Evolutionary conservation across 179 eudicot species (phyloP), one percentile per base, ranked within the genome.

Genomic region (Drosera spatulata): DNA sequence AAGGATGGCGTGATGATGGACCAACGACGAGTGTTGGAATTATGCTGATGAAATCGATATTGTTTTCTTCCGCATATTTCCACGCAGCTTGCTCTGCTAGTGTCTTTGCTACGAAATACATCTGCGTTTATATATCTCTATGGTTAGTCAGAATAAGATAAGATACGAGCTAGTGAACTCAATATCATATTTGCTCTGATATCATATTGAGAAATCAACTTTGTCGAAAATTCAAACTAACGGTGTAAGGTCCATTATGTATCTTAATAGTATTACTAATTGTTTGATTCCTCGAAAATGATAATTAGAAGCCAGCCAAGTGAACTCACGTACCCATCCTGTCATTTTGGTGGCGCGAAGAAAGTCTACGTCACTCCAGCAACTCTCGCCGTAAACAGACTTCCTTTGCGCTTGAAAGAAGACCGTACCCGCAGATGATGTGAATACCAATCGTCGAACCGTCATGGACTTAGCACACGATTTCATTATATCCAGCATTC

Each of bases 11-110:
- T 79, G 67, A 84, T 74, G 68, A 88, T 45, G 98, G 98, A 11
- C 98, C 98, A 3, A 91, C 91, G 4, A 91, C 98, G 11, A 91
- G 55, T 1, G 91, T 72, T 39, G 98, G 96, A 59, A 85, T 82
- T 5, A 88, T 67, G 50, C 82, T 86, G 41, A 91, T 82, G 78
- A 91, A 88, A 53, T 86, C 84, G 41, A 91, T 83, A 56, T 88
- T 82, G 67, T 82, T 86, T 52, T 91, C 89, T 50, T 70, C 82
- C 2, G 95, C 85, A 50, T 71, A 90, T 57, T 84, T 75, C 87
- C 86, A 80, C 0, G 93, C 95, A 45, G 82, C 96, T 66, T 82
- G 75, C 66, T 91, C 98, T 38, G 96, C 96, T 64, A 85, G 62
- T 41, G 78, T 74, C 66, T 91, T 91, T 0, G 98, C 85, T 55